phyloP scores from a whole-genome alignment of 371 early-diverging fungal species.

The Chytridiales sp. region DNA sequence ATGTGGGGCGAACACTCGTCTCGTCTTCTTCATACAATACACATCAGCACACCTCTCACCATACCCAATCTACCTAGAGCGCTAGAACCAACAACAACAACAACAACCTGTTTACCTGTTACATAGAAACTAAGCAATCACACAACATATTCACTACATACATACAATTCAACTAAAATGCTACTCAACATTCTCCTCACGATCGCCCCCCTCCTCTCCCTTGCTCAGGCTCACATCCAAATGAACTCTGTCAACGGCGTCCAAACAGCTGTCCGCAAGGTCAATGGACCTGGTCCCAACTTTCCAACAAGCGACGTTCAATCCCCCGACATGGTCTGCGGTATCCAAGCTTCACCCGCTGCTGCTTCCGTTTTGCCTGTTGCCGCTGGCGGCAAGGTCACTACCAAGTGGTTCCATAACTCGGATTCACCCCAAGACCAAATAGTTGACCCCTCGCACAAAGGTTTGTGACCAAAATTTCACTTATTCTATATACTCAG shows the following conservation, averaged over 20 bases:
- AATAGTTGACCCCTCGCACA: conserved; percentile 22
- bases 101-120: too few relatives aligned
- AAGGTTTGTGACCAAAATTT: too few relatives aligned
- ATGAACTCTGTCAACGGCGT: conserved; percentile 1
- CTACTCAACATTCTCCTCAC: neutral
- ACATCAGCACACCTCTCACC: too few relatives aligned
- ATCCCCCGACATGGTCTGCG: conserved; percentile 17
- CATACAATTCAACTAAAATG: too few relatives aligned
- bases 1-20: too few relatives aligned
- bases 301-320: conserved; percentile 17
- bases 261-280: neutral
- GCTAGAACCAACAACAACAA: too few relatives aligned
- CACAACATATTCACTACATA: too few relatives aligned
- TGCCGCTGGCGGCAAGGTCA: conserved; percentile 13
- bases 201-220: neutral
- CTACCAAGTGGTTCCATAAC: conserved; percentile 9
- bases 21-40: too few relatives aligned
- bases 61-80: too few relatives aligned
- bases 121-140: too few relatives aligned
- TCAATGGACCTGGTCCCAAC: conserved; percentile 9
- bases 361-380: conserved; percentile 6
- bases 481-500: too few relatives aligned
- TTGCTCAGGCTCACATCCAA: conserved; percentile 11
- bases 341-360: conserved; percentile 2
- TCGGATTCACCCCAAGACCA: conserved; percentile 13